These are phyloP conservation scores for Moricandia moricandioides DNA, from an alignment of 345 rosid species.

Conservation along the genomic window DNA sequence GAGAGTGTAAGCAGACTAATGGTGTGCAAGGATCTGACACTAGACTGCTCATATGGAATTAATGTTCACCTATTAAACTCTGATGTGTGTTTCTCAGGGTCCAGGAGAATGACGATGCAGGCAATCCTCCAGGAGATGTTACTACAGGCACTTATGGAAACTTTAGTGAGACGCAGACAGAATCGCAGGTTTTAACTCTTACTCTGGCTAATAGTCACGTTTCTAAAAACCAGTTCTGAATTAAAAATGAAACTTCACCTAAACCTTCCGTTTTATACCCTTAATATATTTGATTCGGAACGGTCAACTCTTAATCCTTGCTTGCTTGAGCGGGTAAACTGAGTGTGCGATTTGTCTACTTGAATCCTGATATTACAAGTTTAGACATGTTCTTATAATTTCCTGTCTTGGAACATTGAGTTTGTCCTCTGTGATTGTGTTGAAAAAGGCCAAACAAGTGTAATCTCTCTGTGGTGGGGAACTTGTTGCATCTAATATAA, in stretches of 20 bases:
- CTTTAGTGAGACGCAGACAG: slow-evolving; percentile 96
- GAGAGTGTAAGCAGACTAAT: background rate
- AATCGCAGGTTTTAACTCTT: slow-evolving; percentile 72
- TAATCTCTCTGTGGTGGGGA: background rate
- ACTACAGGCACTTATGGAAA: slow-evolving; percentile 46
- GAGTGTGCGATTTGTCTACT: background rate
- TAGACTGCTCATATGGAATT: slow-evolving; percentile 10
- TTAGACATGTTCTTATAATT: background rate
- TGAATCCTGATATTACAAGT: background rate
- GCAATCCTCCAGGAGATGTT: slow-evolving; percentile 40
- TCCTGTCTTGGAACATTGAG: background rate
- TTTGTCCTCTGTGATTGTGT: background rate
- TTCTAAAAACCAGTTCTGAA: slow-evolving; percentile 4
- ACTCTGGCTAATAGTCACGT: background rate
- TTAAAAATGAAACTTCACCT: background rate
- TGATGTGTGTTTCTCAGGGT: slow-evolving; percentile 21
- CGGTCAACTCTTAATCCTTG: background rate
- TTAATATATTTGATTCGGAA: background rate
- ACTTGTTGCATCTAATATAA: background rate
- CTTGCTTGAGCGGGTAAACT: background rate
- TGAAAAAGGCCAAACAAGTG: background rate
- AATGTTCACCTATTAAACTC: slow-evolving; percentile 11
- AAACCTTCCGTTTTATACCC: background rate
- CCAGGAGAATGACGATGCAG: slow-evolving; percentile 41
- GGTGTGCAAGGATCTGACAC: slow-evolving; percentile 6